A percentile compares a stretch with the other conserved stretches of the same genome.
These are phyloP conservation scores for Cryptosporidium felis DNA, from an alignment of 169 alveolate species.

Conservation along the genomic window DNA sequence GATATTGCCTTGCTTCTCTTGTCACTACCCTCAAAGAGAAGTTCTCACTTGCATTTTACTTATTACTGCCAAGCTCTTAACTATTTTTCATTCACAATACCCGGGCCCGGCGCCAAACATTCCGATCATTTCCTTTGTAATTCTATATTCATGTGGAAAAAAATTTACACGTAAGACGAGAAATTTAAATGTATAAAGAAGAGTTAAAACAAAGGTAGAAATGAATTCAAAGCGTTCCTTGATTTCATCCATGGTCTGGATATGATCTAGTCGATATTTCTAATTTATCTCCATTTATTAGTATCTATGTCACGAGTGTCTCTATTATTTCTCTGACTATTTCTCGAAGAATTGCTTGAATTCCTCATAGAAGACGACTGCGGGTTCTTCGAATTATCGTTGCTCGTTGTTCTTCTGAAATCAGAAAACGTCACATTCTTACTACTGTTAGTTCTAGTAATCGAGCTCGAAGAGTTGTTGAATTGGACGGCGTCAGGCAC, in stretches of 20 bases:
- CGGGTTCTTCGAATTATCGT: slow-evolving; percentile 11
- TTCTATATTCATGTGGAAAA: no score
- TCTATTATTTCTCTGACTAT: slow-evolving; percentile 17
- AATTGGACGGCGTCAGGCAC: background rate
- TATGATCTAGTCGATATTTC: background rate
- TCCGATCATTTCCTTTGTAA: no score
- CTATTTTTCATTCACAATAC: no score
- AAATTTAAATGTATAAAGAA: no score
- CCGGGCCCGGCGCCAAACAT: no score
- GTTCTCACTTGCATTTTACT: no score
- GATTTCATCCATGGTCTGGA: background rate
- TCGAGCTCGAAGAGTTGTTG: background rate
- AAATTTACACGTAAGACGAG: no score
- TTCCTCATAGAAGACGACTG: background rate
- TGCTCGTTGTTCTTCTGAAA: slow-evolving; percentile 8
- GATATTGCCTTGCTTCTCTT: no score
- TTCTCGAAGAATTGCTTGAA: background rate
- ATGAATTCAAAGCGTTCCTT: background rate
- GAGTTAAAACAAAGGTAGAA: no score
- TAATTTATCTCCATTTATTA: slow-evolving; percentile 53
- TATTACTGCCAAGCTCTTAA: no score
- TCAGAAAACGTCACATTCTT: slow-evolving; percentile 35
- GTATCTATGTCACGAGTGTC: slow-evolving; percentile 60
- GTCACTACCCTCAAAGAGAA: no score
- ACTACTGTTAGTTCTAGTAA: slow-evolving; percentile 13